These are phyloP conservation scores for Echria macrotheca DNA, from an alignment of 495 filamentous ascomycete species.

Conservation along the genomic window DNA sequence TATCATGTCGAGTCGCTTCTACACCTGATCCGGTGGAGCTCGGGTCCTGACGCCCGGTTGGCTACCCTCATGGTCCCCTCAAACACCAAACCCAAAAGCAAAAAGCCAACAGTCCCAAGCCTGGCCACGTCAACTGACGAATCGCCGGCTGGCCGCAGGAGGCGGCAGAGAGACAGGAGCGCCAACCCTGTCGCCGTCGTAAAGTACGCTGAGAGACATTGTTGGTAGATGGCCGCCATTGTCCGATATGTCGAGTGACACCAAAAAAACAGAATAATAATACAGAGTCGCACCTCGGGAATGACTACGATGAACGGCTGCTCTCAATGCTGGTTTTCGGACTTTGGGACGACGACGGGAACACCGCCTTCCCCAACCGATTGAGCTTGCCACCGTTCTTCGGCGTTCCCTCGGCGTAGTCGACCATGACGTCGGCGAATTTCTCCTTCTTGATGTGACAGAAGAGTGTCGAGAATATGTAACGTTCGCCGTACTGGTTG, in stretches of 20 bases:
- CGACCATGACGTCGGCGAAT: slow-evolving; percentile 48
- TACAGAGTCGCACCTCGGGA: slow-evolving; percentile 7
- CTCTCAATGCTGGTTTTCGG: slow-evolving; percentile 43
- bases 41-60: not conserved
- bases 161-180: not conserved
- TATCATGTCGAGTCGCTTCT: slow-evolving; percentile 9
- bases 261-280: slow-evolving; percentile 14
- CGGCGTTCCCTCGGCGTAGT: slow-evolving; percentile 33
- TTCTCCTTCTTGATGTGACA: slow-evolving; percentile 68
- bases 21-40: not conserved
- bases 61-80: no score
- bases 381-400: slow-evolving; percentile 43
- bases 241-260: slow-evolving; percentile 9
- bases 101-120: not conserved
- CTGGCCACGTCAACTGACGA: not conserved
- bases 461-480: slow-evolving; percentile 90
- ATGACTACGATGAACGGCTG: slow-evolving; percentile 14
- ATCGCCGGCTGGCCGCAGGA: not conserved
- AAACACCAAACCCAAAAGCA: not conserved
- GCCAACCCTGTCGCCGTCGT: not conserved
- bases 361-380: slow-evolving; percentile 42
- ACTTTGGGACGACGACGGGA: slow-evolving; percentile 36
- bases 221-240: slow-evolving; percentile 5
- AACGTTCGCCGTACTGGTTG: slow-evolving; percentile 82
- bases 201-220: not conserved